Evolutionary conservation across 2,329 filamentous ascomycete species (phyloP).

Genomic region (Polychaeton citri): DNA sequence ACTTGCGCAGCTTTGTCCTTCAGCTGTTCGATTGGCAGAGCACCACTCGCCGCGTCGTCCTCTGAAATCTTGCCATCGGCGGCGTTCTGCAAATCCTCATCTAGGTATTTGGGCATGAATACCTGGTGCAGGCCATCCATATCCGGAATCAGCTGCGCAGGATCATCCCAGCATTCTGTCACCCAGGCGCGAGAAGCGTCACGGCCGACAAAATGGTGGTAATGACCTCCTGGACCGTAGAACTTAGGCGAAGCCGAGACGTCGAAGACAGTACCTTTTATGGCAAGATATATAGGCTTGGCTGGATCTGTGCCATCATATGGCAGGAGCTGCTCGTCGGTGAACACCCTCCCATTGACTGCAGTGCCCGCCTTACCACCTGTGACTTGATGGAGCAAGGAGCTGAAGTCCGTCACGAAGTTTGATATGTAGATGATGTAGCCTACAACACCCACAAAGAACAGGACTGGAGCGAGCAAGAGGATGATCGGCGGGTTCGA

Average conservation of each 20-base stretch:
- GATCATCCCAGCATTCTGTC: conserved; percentile 18
- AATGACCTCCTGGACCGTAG: conserved; percentile 19
- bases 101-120: conserved; percentile 16
- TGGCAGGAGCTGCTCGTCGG: conserved; percentile 28
- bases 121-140: conserved; percentile 15
- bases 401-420: neutral
- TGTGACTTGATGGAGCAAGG: neutral
- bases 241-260: conserved; percentile 15
- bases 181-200: conserved; percentile 19
- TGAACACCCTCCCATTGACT: neutral
- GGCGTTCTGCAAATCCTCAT: conserved; percentile 12
- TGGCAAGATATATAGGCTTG: conserved; percentile 17
- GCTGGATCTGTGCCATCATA: conserved; percentile 14
- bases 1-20: conserved; percentile 12
- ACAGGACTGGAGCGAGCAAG: neutral
- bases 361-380: neutral
- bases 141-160: conserved; percentile 14
- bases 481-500: neutral
- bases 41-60: conserved; percentile 6
- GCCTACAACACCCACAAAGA: neutral
- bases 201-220: conserved; percentile 17
- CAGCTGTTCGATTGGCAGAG: conserved; percentile 10
- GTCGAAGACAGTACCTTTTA: conserved; percentile 20
- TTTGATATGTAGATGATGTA: neutral
- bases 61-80: conserved; percentile 8